Conservation (phyloP, 768 basidiomycete species). For the Lentinula edodes region DNA sequence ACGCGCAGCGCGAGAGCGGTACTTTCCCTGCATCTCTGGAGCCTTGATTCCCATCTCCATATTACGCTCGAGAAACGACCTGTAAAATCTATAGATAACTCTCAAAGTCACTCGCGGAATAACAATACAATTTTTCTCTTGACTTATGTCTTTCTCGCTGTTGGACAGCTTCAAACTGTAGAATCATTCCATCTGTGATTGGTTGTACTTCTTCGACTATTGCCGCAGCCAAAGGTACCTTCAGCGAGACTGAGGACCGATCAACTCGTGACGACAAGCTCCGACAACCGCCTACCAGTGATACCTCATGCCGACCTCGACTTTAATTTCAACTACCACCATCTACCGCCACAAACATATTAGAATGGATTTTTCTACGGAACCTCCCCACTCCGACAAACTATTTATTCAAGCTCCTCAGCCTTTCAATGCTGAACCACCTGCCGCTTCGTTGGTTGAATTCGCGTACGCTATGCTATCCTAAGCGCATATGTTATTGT, state of each 20-base stretch:
- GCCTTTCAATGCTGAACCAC: slow-evolving; percentile 71
- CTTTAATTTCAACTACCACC: slow-evolving; percentile 6
- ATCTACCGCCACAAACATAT: not conserved
- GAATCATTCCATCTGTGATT: not conserved
- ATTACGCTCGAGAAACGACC: not conserved
- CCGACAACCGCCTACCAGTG: not conserved
- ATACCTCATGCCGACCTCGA: slow-evolving; percentile 7
- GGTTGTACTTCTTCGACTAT: not conserved
- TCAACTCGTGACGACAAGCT: not conserved
- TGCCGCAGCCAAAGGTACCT: not conserved
- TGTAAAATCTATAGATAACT: slow-evolving; percentile 3
- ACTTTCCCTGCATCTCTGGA: slow-evolving; percentile 92
- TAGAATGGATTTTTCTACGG: slow-evolving; percentile 26
- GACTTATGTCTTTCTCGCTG: not conserved
- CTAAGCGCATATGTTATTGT: not conserved
- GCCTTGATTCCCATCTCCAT: slow-evolving; percentile 33
- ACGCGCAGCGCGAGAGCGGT: slow-evolving; percentile 91
- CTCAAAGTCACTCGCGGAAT: not conserved
- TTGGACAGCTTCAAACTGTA: not conserved
- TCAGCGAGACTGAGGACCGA: not conserved
- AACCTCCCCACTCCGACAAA: slow-evolving; percentile 44
- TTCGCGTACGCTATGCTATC: slow-evolving; percentile 20
- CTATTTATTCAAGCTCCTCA: slow-evolving; percentile 38
- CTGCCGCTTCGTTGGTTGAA: slow-evolving; percentile 47
- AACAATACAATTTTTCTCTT: not conserved